phyloP scores from a whole-genome alignment of 176 grass and related monocot species.

The Aegilops bicornis region DNA sequence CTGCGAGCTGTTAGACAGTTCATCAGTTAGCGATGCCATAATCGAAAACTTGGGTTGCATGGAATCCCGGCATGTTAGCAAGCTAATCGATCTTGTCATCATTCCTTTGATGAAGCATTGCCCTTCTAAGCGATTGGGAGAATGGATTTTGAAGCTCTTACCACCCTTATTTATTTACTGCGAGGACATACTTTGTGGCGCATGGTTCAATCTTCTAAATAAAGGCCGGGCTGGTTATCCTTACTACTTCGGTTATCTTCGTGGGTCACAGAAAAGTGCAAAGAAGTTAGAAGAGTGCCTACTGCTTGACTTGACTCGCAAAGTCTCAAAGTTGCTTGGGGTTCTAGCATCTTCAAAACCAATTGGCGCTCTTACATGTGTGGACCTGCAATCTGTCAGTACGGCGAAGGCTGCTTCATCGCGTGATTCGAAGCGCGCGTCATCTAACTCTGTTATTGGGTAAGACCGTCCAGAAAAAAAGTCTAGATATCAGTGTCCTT shows the following conservation, averaged over 20 bases:
- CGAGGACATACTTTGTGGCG: constrained; percentile 43
- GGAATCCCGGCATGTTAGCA: constrained; percentile 59
- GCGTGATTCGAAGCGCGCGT: constrained; percentile 28
- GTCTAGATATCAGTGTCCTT: too few species aligned
- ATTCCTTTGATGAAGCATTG: constrained; percentile 52
- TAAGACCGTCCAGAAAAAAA: too few species aligned
- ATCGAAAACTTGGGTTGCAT: constrained; percentile 52
- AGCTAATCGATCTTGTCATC: constrained; percentile 52
- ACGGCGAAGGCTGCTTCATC: constrained; percentile 23
- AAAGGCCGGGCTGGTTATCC: constrained; percentile 43
- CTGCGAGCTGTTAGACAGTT: constrained; percentile 29
- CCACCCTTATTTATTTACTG: constrained; percentile 55
- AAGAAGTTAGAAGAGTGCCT: neutral
- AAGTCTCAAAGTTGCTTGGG: constrained; percentile 54
- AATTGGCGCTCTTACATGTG: constrained; percentile 35
- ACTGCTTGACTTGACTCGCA: constrained; percentile 43
- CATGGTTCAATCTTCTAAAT: constrained; percentile 51
- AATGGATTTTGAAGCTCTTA: constrained; percentile 43
- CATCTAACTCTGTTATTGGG: constrained; percentile 51
- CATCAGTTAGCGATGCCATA: constrained; percentile 42
- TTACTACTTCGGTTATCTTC: constrained; percentile 50
- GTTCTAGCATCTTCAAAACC: constrained; percentile 37
- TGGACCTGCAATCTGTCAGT: constrained; percentile 43
- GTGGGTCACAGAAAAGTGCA: constrained; percentile 43
- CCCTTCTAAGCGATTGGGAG: constrained; percentile 40